Evolutionary conservation across 1,139 yeast species (phyloP), one percentile per base, ranked within the genome.

Genomic region (Protomyces macrosporus): DNA sequence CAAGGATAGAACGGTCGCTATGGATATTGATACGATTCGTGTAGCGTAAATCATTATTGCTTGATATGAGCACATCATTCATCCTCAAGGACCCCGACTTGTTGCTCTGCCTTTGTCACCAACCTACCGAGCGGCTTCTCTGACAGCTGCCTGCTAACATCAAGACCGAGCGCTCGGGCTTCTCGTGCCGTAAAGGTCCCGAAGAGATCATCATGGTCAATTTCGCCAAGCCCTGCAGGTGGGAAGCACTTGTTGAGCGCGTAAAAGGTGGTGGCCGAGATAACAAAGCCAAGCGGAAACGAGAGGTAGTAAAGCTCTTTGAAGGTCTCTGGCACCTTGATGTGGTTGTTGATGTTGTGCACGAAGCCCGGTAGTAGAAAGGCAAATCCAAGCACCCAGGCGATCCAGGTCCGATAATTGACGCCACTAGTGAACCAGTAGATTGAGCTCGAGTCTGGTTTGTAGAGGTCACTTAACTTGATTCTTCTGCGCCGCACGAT

Each of bases 401-500:
- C 90, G 45, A 77, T 82, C 66, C 82, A 81, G 0, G 90, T 91
- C 74, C 95, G 82, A 89, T 90, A 86, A 73, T 88, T 88, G 72
- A 81, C 70, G 55, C 95, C 95, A 58, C 72, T 69, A 23, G 72
- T 77, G 73, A 78, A 88, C 72, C 80, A 78, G 75, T 87, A 87
- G 62, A 76, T 75, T 59, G 81, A 75, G n/a, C 74, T 71, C 70
- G 71, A 73, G 53, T 75, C 72, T 48, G 79, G 78, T 3, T 79
- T 72, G 69, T 83, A 87, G 68, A 87, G 73, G 70, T 87, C 88
- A 45, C 82, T 77, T 60, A 87, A 73, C 65, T 80, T 79, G 67
- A 87, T 70, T 71, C 78, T 79, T 51, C 58, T 57, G 9, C 40
- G 40, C 14, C 62, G 42, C 9, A 62, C 55, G 37, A 60, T 16